phyloP scores from a whole-genome alignment of 2,329 filamentous ascomycete genomes.

The Corynespora cassiicola region DNA sequence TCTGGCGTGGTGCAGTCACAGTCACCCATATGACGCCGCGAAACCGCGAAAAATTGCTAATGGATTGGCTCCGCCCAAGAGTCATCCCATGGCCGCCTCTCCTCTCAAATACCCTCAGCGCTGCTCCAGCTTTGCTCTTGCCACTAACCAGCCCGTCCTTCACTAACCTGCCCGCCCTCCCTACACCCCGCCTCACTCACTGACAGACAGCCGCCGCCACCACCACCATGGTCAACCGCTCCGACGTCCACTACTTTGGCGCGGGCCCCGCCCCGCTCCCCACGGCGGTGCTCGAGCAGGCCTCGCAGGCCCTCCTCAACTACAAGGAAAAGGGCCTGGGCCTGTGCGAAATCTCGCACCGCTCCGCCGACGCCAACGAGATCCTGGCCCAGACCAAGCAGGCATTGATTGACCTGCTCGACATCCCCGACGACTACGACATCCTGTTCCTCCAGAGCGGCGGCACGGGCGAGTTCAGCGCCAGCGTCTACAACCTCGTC shows the following conservation, averaged over 20 bases:
- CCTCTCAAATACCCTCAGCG: neutral
- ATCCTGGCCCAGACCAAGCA: slow-evolving; percentile 82
- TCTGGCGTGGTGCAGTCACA: no score
- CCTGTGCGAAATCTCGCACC: slow-evolving; percentile 89
- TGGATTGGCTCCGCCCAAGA: no score
- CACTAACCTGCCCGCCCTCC: slow-evolving; percentile 5
- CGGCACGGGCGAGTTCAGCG: slow-evolving; percentile 84
- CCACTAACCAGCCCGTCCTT: slow-evolving; percentile 3
- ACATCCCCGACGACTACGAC: slow-evolving; percentile 86
- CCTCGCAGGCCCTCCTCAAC: slow-evolving; percentile 79
- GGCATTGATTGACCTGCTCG: slow-evolving; percentile 74
- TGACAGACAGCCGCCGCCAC: slow-evolving; percentile 4
- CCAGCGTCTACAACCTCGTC: slow-evolving; percentile 83
- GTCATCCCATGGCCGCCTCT: no score
- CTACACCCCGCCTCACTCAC: slow-evolving; percentile 5
- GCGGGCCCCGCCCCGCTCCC: slow-evolving; percentile 89
- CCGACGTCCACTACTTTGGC: slow-evolving; percentile 84
- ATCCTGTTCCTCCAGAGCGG: slow-evolving; percentile 88
- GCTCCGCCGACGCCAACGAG: slow-evolving; percentile 76
- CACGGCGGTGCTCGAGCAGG: slow-evolving; percentile 78
- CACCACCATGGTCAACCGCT: slow-evolving; percentile 69
- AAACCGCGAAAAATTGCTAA: slow-evolving; percentile 22
- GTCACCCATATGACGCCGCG: slow-evolving; percentile 36
- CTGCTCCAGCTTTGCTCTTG: slow-evolving; percentile 6
- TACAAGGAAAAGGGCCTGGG: slow-evolving; percentile 82